phyloP scores from a whole-genome alignment of 2,329 filamentous ascomycete genomes.

The Aspergillus spinulosporus region DNA sequence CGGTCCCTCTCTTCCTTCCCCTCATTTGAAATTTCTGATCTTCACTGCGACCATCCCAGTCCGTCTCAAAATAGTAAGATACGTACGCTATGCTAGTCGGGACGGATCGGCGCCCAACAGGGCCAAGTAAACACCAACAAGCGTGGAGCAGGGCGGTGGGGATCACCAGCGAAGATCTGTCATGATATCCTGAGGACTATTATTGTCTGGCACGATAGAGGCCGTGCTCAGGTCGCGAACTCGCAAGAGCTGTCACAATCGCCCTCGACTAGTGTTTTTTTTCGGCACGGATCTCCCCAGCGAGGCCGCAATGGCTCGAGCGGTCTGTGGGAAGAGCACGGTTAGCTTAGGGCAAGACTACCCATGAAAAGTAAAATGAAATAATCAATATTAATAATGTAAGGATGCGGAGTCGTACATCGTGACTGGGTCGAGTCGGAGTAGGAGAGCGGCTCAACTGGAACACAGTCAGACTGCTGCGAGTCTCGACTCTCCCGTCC shows the following conservation, averaged over 20 bases:
- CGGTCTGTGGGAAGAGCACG: too few species aligned
- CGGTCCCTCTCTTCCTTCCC: too few species aligned
- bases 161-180: neutral
- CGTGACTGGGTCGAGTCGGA: too few species aligned
- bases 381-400: neutral
- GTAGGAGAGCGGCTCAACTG: too few species aligned
- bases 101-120: neutral
- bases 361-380: neutral
- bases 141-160: neutral
- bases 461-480: neutral
- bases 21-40: neutral
- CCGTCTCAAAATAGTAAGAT: neutral
- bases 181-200: neutral
- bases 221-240: neutral
- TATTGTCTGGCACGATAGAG: neutral
- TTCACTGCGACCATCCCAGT: neutral
- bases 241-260: neutral
- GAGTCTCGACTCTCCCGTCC: neutral
- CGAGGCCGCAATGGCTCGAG: neutral
- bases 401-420: neutral
- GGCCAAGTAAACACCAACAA: neutral
- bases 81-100: neutral
- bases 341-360: neutral
- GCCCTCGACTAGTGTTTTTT: slow-evolving; percentile 8
- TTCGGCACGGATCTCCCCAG: neutral